Evolutionary conservation across 345 rosid species (phyloP).

Genomic region (Chamaenerion angustifolium): DNA sequence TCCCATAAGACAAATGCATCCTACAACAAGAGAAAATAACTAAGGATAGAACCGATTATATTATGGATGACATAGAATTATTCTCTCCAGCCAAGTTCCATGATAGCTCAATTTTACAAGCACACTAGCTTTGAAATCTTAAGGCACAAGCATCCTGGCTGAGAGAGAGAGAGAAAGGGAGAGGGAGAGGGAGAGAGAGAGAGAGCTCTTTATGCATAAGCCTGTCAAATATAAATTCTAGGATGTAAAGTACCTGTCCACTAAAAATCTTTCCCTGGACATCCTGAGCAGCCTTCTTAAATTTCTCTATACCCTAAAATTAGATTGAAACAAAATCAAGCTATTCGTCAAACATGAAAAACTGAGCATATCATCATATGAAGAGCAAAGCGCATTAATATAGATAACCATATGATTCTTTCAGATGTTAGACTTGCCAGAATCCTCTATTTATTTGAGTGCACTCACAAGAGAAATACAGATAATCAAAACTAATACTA

Average conservation of each 20-base stretch:
- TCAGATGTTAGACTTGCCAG: no score
- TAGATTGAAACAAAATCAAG: constrained; percentile 9
- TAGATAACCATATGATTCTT: no score
- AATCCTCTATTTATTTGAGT: no score
- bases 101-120: no score
- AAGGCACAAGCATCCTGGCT: no score
- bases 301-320: constrained; percentile 82
- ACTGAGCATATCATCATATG: background rate
- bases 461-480: no score
- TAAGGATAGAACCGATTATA: background rate
- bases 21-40: constrained; percentile 26
- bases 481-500: no score
- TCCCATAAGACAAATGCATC: constrained; percentile 96
- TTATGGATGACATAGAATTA: background rate
- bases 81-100: no score
- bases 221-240: background rate
- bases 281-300: constrained; percentile 79
- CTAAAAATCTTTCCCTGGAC: constrained; percentile 57
- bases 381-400: background rate
- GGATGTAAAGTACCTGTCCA: constrained; percentile 73
- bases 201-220: background rate
- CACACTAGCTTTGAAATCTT: no score
- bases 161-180: background rate
- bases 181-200: no score
- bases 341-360: background rate